phyloP scores from a whole-genome alignment of 1,284 basidiomycete species.

The Tremellales sp. region DNA sequence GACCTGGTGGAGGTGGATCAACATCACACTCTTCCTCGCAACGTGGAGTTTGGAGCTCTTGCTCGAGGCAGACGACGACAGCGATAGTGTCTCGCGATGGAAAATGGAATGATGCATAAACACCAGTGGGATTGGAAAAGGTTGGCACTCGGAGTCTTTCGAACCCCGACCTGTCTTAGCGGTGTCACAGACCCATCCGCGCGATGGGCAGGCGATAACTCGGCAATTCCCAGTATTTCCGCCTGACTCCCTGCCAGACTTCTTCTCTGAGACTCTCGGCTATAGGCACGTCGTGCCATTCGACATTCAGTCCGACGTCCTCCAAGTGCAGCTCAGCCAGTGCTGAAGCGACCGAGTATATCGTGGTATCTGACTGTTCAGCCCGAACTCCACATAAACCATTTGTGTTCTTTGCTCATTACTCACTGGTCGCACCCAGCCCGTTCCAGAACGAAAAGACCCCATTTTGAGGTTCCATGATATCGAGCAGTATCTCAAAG shows the following conservation, averaged over 20 bases:
- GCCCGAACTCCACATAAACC: background rate
- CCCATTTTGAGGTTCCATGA: slow-evolving; percentile 71
- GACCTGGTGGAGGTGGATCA: slow-evolving; percentile 50
- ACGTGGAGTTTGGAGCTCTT: slow-evolving; percentile 47
- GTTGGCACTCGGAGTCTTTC: no score
- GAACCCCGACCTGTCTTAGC: no score
- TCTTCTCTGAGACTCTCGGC: slow-evolving; percentile 44
- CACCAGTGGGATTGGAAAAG: background rate
- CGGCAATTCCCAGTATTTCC: slow-evolving; percentile 49
- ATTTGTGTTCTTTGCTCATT: no score
- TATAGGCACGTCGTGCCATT: slow-evolving; percentile 47
- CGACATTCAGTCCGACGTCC: slow-evolving; percentile 62
- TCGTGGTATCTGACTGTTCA: slow-evolving; percentile 63
- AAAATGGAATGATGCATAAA: slow-evolving; percentile 35
- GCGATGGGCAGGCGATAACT: slow-evolving; percentile 46
- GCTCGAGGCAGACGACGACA: slow-evolving; percentile 48
- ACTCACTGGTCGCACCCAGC: slow-evolving; percentile 83
- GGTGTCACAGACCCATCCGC: slow-evolving; percentile 23
- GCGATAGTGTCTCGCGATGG: slow-evolving; percentile 41
- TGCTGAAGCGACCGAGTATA: slow-evolving; percentile 88
- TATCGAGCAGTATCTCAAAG: slow-evolving; percentile 75
- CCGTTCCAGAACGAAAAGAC: slow-evolving; percentile 97
- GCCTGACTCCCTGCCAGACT: slow-evolving; percentile 48
- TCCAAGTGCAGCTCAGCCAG: slow-evolving; percentile 81
- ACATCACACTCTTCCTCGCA: slow-evolving; percentile 46